Evolutionary conservation across 2,329 filamentous ascomycete genomes (phyloP).

Genomic region (Coniosporium tulheliwenetii): DNA sequence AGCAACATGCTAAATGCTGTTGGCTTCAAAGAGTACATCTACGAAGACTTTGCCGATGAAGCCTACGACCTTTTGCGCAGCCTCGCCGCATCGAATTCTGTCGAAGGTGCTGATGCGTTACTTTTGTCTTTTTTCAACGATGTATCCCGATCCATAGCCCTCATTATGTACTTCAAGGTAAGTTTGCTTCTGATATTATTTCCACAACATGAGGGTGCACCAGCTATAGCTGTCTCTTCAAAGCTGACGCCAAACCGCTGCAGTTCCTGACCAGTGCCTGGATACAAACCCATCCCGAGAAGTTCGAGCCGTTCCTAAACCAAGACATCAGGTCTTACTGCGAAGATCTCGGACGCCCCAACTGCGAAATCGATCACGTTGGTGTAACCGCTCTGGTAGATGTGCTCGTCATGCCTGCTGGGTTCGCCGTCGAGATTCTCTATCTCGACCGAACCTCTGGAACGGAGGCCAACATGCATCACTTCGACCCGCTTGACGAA

Average conservation of each 20-base stretch:
- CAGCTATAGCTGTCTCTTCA: constrained; percentile 4
- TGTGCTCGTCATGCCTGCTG: constrained; percentile 62
- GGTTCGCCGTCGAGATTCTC: constrained; percentile 70
- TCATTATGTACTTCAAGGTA: constrained; percentile 71
- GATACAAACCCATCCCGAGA: constrained; percentile 57
- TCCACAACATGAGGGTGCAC: background rate
- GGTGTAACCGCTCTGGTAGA: constrained; percentile 64
- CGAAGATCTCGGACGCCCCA: constrained; percentile 53
- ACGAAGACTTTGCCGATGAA: constrained; percentile 72
- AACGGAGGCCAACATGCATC: constrained; percentile 56
- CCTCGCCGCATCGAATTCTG: constrained; percentile 41
- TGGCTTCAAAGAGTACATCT: constrained; percentile 53
- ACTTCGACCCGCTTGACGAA: constrained; percentile 36
- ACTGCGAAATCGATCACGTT: constrained; percentile 82
- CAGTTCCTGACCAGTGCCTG: constrained; percentile 71
- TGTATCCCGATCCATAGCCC: constrained; percentile 46
- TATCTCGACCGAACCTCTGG: constrained; percentile 82
- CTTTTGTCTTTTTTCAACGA: constrained; percentile 63
- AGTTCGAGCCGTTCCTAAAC: constrained; percentile 55
- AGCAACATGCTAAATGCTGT: constrained; percentile 53
- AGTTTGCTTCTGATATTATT: constrained; percentile 5
- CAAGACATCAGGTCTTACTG: constrained; percentile 53
- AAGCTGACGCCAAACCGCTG: constrained; percentile 2
- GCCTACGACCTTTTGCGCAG: constrained; percentile 52
- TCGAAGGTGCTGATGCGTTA: constrained; percentile 37